Percentiles rank a stretch among this genome's conserved stretches.
Evolutionary conservation across 441 rosid genomes (phyloP).

Genomic region (Adansonia gregorii): DNA sequence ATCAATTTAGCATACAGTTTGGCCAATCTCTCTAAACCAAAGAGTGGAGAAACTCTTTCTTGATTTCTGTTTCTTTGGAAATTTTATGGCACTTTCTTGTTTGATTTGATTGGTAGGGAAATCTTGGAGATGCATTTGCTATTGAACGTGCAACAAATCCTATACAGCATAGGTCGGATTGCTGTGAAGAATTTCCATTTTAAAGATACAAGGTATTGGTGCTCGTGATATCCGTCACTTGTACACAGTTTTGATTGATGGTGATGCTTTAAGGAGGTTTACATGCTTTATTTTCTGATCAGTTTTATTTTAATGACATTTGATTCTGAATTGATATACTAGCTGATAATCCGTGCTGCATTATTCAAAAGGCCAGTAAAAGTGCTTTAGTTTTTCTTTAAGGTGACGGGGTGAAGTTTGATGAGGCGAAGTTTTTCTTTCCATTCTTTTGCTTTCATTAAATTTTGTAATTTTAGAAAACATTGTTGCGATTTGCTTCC

Average conservation of each 20-base stretch:
- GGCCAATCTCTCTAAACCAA: slow-evolving; percentile 23
- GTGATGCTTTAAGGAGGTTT: slow-evolving; percentile 5
- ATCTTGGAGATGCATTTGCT: slow-evolving; percentile 58
- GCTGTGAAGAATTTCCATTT: slow-evolving; percentile 53
- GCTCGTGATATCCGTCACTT: slow-evolving; percentile 14
- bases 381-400: background rate
- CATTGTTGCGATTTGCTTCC: background rate
- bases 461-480: background rate
- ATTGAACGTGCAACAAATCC: slow-evolving; percentile 69
- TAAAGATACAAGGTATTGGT: slow-evolving; percentile 61
- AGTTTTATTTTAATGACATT: background rate
- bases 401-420: background rate
- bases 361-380: background rate
- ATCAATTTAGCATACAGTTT: slow-evolving; percentile 35
- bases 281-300: background rate
- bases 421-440: background rate
- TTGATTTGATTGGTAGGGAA: slow-evolving; percentile 72
- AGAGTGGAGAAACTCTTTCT: background rate
- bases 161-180: slow-evolving; percentile 69
- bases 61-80: slow-evolving; percentile 41
- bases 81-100: slow-evolving; percentile 44
- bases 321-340: too few species aligned
- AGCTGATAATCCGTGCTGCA: too few species aligned
- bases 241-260: background rate
- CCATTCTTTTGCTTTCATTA: background rate